These are phyloP conservation scores for Citrus sp. DNA, from an alignment of 345 rosid genomes.

Conservation along the genomic window DNA sequence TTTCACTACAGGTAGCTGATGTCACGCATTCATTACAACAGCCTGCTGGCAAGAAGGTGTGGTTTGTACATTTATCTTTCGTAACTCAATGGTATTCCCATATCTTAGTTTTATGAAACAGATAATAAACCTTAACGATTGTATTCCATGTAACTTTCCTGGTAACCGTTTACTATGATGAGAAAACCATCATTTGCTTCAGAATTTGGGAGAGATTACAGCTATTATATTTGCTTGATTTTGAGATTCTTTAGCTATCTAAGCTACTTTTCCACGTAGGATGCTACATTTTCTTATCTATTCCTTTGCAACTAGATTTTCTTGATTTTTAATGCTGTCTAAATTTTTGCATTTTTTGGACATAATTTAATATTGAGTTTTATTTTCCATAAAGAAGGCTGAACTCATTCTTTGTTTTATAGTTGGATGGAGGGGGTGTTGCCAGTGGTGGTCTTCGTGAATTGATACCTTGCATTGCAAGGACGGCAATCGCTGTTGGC, in stretches of 20 bases:
- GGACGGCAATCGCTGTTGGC: slow-evolving; percentile 96
- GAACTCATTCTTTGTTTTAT: slow-evolving; percentile 14
- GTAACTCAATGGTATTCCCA: neutral
- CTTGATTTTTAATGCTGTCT: neutral
- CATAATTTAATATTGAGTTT: neutral
- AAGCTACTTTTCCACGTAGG: neutral
- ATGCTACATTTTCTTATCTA: neutral
- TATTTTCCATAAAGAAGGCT: neutral
- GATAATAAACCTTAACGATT: neutral
- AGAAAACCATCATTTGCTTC: neutral
- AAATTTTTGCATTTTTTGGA: neutral
- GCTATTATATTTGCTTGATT: neutral
- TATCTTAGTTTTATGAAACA: neutral
- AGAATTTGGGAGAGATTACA: neutral
- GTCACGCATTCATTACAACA: slow-evolving; percentile 91
- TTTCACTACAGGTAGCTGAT: slow-evolving; percentile 76
- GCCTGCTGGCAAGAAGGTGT: slow-evolving; percentile 93
- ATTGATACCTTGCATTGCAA: slow-evolving; percentile 91
- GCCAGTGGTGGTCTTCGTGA: slow-evolving; percentile 99
- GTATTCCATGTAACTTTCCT: neutral
- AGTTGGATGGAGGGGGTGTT: slow-evolving; percentile 98
- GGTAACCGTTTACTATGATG: neutral
- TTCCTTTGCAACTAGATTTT: neutral
- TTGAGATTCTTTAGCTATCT: neutral
- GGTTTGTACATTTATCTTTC: slow-evolving; percentile 5